Evolutionary conservation across 257 asterid genomes (phyloP).

Genomic region (Fraxinus cuspidata): DNA sequence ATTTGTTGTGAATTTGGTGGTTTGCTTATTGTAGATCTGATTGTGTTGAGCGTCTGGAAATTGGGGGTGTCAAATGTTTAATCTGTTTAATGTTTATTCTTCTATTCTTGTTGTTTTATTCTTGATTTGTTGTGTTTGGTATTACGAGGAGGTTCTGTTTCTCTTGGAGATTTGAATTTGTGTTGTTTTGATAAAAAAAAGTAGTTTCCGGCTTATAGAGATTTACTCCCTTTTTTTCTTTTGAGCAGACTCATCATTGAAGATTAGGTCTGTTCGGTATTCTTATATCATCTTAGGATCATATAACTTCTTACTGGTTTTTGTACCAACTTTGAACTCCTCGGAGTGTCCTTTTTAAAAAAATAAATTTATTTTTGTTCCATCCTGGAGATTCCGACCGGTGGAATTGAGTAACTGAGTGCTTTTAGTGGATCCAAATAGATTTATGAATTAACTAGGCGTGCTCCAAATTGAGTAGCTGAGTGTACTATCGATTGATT

Average conservation of each 20-base stretch:
- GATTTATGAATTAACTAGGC: not conserved
- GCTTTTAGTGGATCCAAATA: not conserved
- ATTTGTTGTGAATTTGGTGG: not conserved
- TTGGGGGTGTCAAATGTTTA: not conserved
- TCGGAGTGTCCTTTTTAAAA: not conserved
- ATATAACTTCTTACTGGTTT: too few relatives aligned
- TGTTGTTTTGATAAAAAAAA: not conserved
- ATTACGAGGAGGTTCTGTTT: not conserved
- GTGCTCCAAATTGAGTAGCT: not conserved
- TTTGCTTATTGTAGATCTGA: not conserved
- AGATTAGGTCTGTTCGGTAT: too few relatives aligned
- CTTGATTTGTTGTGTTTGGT: not conserved
- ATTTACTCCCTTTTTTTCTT: not conserved
- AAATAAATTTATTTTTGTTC: not conserved
- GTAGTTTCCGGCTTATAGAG: slow-evolving; percentile 30
- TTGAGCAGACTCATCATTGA: too few relatives aligned
- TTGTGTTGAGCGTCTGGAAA: not conserved
- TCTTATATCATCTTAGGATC: too few relatives aligned
- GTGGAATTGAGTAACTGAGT: not conserved
- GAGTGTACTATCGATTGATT: not conserved
- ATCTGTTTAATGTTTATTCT: slow-evolving; percentile 1
- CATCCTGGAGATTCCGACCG: not conserved
- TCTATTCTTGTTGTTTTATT: not conserved
- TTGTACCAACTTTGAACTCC: not conserved
- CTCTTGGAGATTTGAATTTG: not conserved